phyloP scores from a whole-genome alignment of 2,329 filamentous ascomycete species.

The Zasmidium citrigriseum region DNA sequence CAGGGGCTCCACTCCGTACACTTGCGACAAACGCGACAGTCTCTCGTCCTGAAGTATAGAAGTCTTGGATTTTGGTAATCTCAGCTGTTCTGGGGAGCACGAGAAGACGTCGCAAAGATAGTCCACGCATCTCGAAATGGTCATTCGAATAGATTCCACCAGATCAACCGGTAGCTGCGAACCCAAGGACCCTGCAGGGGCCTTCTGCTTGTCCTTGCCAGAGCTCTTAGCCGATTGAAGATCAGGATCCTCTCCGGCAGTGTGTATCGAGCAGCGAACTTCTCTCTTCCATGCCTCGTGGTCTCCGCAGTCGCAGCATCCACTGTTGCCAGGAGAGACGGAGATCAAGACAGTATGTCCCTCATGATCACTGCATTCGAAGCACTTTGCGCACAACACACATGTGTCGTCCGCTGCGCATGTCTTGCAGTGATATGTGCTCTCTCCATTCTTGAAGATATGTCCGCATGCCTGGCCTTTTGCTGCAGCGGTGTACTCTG shows the following conservation, averaged over 20 bases:
- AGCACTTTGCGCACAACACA: constrained; percentile 90
- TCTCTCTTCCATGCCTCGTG: constrained; percentile 89
- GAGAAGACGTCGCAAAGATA: constrained; percentile 98
- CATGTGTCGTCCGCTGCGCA: constrained; percentile 95
- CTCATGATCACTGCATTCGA: constrained; percentile 91
- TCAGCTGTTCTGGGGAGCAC: constrained; percentile 92
- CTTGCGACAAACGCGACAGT: constrained; percentile 70
- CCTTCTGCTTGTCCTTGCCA: constrained; percentile 59
- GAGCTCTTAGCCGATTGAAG: constrained; percentile 38
- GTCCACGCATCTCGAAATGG: constrained; percentile 81
- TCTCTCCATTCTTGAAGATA: constrained; percentile 93
- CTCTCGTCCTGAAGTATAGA: constrained; percentile 80
- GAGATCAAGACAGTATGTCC: constrained; percentile 89
- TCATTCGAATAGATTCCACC: constrained; percentile 76
- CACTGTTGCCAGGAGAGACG: constrained; percentile 86
- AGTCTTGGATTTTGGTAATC: constrained; percentile 78
- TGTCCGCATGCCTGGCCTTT: constrained; percentile 94
- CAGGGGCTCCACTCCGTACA: constrained; percentile 65
- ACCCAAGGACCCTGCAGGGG: constrained; percentile 10
- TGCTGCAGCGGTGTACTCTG: constrained; percentile 90
- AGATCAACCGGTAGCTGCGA: constrained; percentile 70
- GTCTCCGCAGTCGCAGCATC: constrained; percentile 97
- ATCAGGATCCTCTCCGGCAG: constrained; percentile 39
- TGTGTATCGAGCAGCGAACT: constrained; percentile 91
- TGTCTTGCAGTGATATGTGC: constrained; percentile 90